Base-by-base conservation (phyloP, 2,329 filamentous ascomycete species). In the Colletotrichum musae region DNA sequence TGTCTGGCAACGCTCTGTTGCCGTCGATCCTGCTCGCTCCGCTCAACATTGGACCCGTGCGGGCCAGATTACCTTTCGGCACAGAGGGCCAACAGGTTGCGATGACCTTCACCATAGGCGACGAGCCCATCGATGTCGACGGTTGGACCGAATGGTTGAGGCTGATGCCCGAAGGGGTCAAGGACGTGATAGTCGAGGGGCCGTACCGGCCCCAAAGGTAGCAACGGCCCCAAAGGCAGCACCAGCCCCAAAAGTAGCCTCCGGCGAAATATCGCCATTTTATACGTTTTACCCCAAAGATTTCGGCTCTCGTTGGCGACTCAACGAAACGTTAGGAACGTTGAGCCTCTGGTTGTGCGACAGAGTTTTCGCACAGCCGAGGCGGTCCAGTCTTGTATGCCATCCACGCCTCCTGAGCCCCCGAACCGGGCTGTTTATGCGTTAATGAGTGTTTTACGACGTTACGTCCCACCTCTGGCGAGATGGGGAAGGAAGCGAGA, bases 81-180 rank as follows among this genome's bases (percentile, higher is more conserved):
- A 82, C 82, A n/a, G 83, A 82, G 28, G 81, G 80, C 10, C 80
- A 84, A 2, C 84, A 86, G 63, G 70, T 89, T 43, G 84, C 83
- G 59, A 74, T 90, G 7, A 85, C 83, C 10, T 82, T 89, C 63
- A 81, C 83, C 28, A 76, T 89, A 50, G 81, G 81, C 2, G 86
- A 88, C 48, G 86, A 87, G 26, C 81, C 81, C 36, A 77, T 88
- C 68, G 84, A 87, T 69, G 75, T 85, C 61, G 86, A 89, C 58
- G 84, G 78, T 63, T 89, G 87, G 87, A 80, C 84, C 62, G 87
- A 89, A 73, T 89, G 87, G 87, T 76, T 90, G 71, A 84, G 87
- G 24, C 79, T 86, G 74, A 87, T 89, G 83, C 88, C 88, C 2
- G 86, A 88, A 65, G 84, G 86, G 7, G 83, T 89, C 72, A 84